Base-by-base conservation (phyloP, 23 red algal species). In the Chondrus crispus region DNA sequence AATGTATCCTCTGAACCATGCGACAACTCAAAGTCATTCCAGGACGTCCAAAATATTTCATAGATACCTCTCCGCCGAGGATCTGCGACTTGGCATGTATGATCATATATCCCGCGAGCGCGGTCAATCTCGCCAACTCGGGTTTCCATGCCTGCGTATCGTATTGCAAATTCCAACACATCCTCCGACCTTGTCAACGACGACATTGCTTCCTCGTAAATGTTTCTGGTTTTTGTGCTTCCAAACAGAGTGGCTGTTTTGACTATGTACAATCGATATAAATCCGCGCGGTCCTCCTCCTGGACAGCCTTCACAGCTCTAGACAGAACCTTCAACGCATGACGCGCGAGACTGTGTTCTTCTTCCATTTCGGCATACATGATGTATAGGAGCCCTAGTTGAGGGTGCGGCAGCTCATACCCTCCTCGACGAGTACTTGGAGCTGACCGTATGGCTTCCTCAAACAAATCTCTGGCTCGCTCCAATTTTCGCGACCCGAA, bases 341-440 rank as follows among this genome's bases (percentile, higher is more conserved):
- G 81, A 4, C 87, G 85, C 2, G 93, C 41, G 33, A 80, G 46
- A 10, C 84, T 52, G 7, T 90, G 75, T 33, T 79, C 54, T 60
- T 83, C 75, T 66, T 95, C 93, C 47, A 95, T 68, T 47, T 88
- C 93, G 26, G 93, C 93, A 57, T 88, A 95, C 73, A 89, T 87
- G 24, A 95, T 64, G 48, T 84, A 95, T 57, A 95, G 57, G 7
- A 80, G 46, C 35, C 43, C 68, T 68, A 82, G 9, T 29, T 82
- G 62, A 35, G 88, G 88, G 44, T 91, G 88, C 19, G 70, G 44
- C 26, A 60, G 60, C 1, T 68, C 64, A 79, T 87, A 50, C 20
- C 68, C 68, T 32, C 47, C 81, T 26, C 68, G 78, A 37, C 68
- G 60, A 41, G 46, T 87, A 13, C 36, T 73, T 0, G 93, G 93